A percentile compares a stretch with the other conserved stretches of the same genome.
These are phyloP conservation scores for Aspergillus cristatus DNA, from an alignment of 495 filamentous ascomycete genomes.

Conservation along the genomic window DNA sequence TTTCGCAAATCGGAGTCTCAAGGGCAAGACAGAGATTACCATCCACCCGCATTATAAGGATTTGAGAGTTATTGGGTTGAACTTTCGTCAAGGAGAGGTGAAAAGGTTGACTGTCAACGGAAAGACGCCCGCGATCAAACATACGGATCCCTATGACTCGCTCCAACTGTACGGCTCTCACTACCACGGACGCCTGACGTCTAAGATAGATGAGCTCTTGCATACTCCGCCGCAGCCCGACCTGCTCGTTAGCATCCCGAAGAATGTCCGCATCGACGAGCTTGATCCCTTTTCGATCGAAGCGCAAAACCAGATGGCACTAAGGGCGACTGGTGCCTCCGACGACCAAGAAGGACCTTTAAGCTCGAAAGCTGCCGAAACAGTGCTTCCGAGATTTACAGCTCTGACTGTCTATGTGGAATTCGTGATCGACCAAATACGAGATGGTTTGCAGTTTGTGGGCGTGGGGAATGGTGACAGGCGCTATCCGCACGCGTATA, in stretches of 20 bases:
- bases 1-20: constrained; percentile 63
- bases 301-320: constrained; percentile 39
- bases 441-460: constrained; percentile 86
- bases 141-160: constrained; percentile 63
- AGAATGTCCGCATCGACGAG: constrained; percentile 57
- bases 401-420: constrained; percentile 57
- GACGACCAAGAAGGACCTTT: constrained; percentile 31
- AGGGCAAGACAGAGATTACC: constrained; percentile 71
- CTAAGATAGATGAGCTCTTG: constrained; percentile 53
- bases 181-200: constrained; percentile 67
- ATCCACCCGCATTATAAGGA: constrained; percentile 60
- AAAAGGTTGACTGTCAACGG: constrained; percentile 64
- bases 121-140: constrained; percentile 45
- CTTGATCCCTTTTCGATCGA: constrained; percentile 46
- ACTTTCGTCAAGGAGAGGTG: constrained; percentile 78
- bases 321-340: constrained; percentile 24
- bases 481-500: constrained; percentile 86
- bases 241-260: constrained; percentile 54
- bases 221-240: constrained; percentile 52
- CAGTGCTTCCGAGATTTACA: constrained; percentile 40
- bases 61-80: constrained; percentile 61
- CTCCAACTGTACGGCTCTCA: constrained; percentile 59
- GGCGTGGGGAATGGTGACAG: constrained; percentile 67
- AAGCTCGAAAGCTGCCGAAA: constrained; percentile 25
- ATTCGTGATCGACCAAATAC: constrained; percentile 60